Evolutionary conservation across 176 grass and related monocot genomes (phyloP), one percentile per base, ranked within the genome.

Genomic region (Aechmea fasciata): DNA sequence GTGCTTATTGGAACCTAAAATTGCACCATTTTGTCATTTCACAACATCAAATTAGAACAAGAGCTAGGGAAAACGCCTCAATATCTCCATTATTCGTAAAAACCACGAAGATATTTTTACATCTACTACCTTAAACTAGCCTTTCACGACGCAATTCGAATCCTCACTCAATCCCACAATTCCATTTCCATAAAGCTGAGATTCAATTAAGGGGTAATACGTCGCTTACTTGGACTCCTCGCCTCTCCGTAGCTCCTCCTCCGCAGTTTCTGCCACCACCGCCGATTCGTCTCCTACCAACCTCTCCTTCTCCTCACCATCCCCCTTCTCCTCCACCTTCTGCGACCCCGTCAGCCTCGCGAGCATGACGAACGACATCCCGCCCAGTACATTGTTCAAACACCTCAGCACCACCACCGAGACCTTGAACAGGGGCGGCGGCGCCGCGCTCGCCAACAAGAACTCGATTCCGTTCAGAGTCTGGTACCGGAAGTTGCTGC

Each of bases 401-500:
- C 86, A 89, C 1, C 90, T 73, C 2, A 94, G 80, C 1, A 80
- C 86, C 17, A 89, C 84, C 0, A 94, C 86, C 0, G 90, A 82
- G 12, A 80, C 86, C 80, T 94, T 94, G 73, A 94, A 94, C 22
- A 86, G 78, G 0, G 90, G 65, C 14, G 90, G 55, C 1, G 90
- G 86, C 7, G 77, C 67, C 0, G 76, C 61, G 2, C 70, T 84
- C 49, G 80, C 83, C 47, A 94, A 84, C 64, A 89, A 22, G 65
- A 79, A 94, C 64, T 94, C 90, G 10, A 94, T 2, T 20, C 90
- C 90, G n/a, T 94, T 94, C 12, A 94, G 73, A 47, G 86, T 87
- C 86, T 94, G 90, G 57, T 94, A 94, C 52, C 90, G 78, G 54
- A 94, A 71, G 48, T 94, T 94, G 63, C 90, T 94, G 79, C 86